Conservation (phyloP, 31 red algal species). For the Porphyra umbilicalis region DNA sequence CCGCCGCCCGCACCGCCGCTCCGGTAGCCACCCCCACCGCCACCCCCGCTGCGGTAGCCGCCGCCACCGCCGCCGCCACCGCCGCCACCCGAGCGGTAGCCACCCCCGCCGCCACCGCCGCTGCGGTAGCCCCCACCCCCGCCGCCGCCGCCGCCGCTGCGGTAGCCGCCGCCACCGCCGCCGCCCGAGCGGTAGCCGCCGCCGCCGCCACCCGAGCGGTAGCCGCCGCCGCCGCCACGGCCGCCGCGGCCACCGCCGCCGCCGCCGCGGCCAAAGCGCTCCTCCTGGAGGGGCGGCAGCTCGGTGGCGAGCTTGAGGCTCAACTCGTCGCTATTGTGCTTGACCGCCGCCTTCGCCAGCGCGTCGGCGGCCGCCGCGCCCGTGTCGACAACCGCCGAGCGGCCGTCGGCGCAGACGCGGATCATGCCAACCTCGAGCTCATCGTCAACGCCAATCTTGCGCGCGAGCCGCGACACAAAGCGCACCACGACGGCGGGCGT, state of each 20-base stretch:
- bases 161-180: neutral
- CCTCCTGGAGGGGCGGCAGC: conserved; percentile 44
- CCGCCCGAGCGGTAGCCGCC: neutral
- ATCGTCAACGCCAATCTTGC: conserved; percentile 16
- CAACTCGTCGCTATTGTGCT: conserved; percentile 20
- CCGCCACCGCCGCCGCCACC: conserved; percentile 3
- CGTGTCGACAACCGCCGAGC: conserved; percentile 62
- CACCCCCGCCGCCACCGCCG: neutral
- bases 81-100: conserved; percentile 9
- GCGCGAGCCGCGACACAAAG: conserved; percentile 45
- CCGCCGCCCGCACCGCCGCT: conserved; percentile 13
- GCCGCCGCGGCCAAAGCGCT: conserved; percentile 13
- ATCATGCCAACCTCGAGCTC: conserved; percentile 57
- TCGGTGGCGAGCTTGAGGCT: conserved; percentile 16
- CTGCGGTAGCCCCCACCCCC: neutral
- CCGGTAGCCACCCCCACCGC: neutral
- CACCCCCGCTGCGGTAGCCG: conserved; percentile 16
- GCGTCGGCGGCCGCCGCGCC: conserved; percentile 18
- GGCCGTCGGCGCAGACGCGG: conserved; percentile 65
- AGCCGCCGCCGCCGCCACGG: neutral
- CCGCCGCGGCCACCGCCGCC: conserved; percentile 6
- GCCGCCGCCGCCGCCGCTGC: neutral
- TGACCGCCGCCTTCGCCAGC: conserved; percentile 16
- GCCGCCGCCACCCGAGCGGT: neutral
- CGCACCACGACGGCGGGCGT: conserved; percentile 37